These are phyloP conservation scores for Colletotrichum somersetense DNA, from an alignment of 2,329 filamentous ascomycete genomes.

Conservation along the genomic window DNA sequence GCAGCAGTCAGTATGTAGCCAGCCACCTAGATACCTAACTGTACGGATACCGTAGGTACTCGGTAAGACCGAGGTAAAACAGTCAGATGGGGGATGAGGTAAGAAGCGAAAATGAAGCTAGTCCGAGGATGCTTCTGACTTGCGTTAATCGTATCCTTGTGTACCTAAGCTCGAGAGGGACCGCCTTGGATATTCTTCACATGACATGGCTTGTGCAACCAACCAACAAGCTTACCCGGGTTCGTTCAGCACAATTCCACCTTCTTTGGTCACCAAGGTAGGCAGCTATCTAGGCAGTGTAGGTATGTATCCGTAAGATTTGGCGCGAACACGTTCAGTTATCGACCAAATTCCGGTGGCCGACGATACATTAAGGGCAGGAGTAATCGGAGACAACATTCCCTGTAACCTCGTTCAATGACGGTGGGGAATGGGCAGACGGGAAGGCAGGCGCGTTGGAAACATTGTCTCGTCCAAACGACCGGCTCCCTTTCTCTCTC, in stretches of 20 bases:
- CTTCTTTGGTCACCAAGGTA: background rate
- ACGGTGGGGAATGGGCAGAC: slow-evolving; percentile 37
- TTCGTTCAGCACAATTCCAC: background rate
- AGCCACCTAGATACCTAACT: too few relatives aligned
- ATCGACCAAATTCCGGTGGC: background rate
- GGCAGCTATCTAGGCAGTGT: too few relatives aligned
- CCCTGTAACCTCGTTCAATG: slow-evolving; percentile 13
- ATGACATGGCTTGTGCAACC: slow-evolving; percentile 21
- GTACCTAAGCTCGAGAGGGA: too few relatives aligned
- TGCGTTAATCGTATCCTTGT: too few relatives aligned
- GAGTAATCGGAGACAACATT: slow-evolving; percentile 34
- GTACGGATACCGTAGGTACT: background rate
- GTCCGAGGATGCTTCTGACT: background rate
- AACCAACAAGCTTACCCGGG: background rate
- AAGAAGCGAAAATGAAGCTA: slow-evolving; percentile 12
- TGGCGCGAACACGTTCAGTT: background rate
- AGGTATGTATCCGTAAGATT: background rate
- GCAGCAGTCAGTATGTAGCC: background rate
- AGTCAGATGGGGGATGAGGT: slow-evolving; percentile 29
- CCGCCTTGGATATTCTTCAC: slow-evolving; percentile 1
- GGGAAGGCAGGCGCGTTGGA: slow-evolving; percentile 31
- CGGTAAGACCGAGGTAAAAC: background rate
- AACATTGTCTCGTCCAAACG: slow-evolving; percentile 38
- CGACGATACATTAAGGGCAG: background rate
- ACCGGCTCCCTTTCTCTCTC: slow-evolving; percentile 22